phyloP scores from a whole-genome alignment of 2,329 filamentous ascomycete genomes.

The Aspergillus ochraceoroseus region DNA sequence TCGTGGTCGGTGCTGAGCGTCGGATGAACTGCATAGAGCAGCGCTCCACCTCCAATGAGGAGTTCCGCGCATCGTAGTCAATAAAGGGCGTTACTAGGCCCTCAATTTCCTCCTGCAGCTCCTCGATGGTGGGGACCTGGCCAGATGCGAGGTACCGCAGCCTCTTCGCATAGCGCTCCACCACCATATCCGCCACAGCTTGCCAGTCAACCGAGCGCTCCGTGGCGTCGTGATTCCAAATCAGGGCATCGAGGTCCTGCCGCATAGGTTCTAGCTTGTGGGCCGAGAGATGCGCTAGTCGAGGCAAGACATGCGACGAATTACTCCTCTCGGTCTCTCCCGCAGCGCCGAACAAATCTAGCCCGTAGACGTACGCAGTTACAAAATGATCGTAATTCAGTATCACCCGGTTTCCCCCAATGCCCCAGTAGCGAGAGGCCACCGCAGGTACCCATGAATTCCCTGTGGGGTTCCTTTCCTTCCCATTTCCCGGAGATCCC shows the following conservation, averaged over 20 bases:
- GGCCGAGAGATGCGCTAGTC: slow-evolving; percentile 32
- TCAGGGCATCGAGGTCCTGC: slow-evolving; percentile 45
- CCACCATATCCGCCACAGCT: slow-evolving; percentile 59
- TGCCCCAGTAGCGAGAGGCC: slow-evolving; percentile 30
- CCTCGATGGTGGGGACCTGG: slow-evolving; percentile 20
- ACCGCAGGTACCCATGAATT: slow-evolving; percentile 24
- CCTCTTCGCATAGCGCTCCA: slow-evolving; percentile 57
- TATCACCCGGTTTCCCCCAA: slow-evolving; percentile 39
- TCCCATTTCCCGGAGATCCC: not conserved
- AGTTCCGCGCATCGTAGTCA: slow-evolving; percentile 31
- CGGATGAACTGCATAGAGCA: slow-evolving; percentile 37
- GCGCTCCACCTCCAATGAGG: slow-evolving; percentile 26
- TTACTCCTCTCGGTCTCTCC: too few species aligned
- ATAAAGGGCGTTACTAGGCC: slow-evolving; percentile 34
- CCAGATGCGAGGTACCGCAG: slow-evolving; percentile 42
- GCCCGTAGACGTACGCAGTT: slow-evolving; percentile 43
- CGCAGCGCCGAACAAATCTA: slow-evolving; percentile 38
- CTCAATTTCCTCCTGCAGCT: slow-evolving; percentile 29
- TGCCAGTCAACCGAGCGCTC: slow-evolving; percentile 58
- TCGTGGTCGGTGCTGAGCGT: slow-evolving; percentile 6
- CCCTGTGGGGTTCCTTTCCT: not conserved
- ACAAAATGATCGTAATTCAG: slow-evolving; percentile 50
- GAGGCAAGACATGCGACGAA: slow-evolving; percentile 29
- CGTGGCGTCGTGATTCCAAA: slow-evolving; percentile 31
- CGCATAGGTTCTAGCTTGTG: slow-evolving; percentile 38